Evolutionary conservation across 164 flowering plant genomes (phyloP), one percentile per base, ranked within the genome.

Genomic region (Chimonanthus salicifolius): DNA sequence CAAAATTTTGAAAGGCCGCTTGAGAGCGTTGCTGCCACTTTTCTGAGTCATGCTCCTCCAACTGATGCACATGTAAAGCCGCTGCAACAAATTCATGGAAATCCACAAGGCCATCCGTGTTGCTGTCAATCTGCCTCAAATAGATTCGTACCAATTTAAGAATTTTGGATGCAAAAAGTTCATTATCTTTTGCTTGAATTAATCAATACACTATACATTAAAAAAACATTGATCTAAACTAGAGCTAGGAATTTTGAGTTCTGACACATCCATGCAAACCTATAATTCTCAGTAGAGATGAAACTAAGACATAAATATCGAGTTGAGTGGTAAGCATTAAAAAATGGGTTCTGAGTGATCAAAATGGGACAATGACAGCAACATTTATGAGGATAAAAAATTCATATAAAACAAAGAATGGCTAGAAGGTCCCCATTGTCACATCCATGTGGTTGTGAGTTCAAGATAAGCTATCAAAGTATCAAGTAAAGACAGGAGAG

Each of bases 51-150:
- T 92, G 98, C 75, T 95, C 97, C 82, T 92, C 91, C 80, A 95
- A 76, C 78, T 95, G 99, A 85, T 90, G 97, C 49, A 93, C 94
- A 72, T 93, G 98, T 11, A 95, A 81, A 50, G 99, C 83, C 45
- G 99, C 99, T 71, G 99, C 98, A 49, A 93, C 98, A 82, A 95
- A 95, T 82, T 95, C 99, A 1, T 87, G 43, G 80, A 95, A 95
- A 79, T 95, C 99, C 65, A 95, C 94, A 68, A 92, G 85, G 71
- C 99, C 99, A 78, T 95, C 98, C 5, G 97, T 93, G 81, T 95
- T 95, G 88, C 92, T 83, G 81, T 95, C 99, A 49, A 95, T 92
- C 99, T 95, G 94, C 77, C 64, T 49, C 80, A 75, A 58, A 54
- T 47, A 77, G 78, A 70, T 21, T 11, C 49, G 4, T 51, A 15